These are phyloP conservation scores for Carallia brachiata DNA, from an alignment of 345 rosid species.

Conservation along the genomic window DNA sequence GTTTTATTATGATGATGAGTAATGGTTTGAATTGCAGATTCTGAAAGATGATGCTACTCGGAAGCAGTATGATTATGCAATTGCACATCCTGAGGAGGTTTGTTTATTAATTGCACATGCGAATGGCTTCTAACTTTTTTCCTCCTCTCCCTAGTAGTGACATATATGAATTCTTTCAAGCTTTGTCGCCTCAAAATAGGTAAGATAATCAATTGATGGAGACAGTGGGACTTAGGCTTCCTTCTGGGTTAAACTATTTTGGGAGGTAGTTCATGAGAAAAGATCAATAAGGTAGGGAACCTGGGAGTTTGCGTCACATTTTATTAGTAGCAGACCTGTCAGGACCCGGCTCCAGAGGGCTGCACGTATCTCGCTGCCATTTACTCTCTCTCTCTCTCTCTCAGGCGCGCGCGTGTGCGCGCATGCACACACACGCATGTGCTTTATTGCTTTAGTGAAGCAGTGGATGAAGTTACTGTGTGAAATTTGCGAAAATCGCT, in stretches of 20 bases:
- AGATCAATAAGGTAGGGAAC: too few species aligned
- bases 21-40: conserved; percentile 48
- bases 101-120: neutral
- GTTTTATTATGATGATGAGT: neutral
- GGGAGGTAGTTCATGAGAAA: too few species aligned
- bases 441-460: neutral
- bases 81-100: conserved; percentile 97
- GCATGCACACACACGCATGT: too few species aligned
- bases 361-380: neutral
- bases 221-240: too few species aligned
- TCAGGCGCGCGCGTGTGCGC: neutral
- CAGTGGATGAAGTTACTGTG: too few species aligned
- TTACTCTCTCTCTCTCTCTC: too few species aligned
- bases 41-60: conserved; percentile 94
- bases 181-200: too few species aligned
- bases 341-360: neutral
- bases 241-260: too few species aligned
- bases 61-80: conserved; percentile 90
- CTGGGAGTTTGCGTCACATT: too few species aligned
- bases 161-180: too few species aligned
- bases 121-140: neutral
- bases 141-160: neutral
- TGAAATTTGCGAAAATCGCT: neutral
- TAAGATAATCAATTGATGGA: too few species aligned
- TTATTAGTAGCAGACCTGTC: too few species aligned